Conservation (phyloP, 441 rosid genomes). For the Erodium trifolium region DNA sequence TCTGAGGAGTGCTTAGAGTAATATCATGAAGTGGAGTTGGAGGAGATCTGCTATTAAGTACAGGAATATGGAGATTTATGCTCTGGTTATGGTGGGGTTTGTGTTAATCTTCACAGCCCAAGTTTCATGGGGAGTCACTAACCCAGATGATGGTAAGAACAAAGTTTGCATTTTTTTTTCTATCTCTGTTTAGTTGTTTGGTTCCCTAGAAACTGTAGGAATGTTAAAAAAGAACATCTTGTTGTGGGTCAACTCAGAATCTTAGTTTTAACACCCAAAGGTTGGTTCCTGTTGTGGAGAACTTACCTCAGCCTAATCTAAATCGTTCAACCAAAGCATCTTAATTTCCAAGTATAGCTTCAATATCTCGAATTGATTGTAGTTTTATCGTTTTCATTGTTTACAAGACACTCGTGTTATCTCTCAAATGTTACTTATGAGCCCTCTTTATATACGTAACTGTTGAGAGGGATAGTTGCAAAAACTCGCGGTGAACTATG, state of each 20-base stretch:
- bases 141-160: slow-evolving; percentile 66
- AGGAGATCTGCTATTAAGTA: slow-evolving; percentile 42
- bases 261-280: too few species aligned
- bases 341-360: not conserved
- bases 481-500: too few species aligned
- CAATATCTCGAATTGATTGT: not conserved
- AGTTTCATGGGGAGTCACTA: slow-evolving; percentile 54
- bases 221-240: too few species aligned
- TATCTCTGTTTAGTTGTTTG: slow-evolving; percentile 11
- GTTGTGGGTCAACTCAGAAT: too few species aligned
- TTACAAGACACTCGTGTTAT: not conserved
- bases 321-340: too few species aligned
- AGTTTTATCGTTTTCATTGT: too few species aligned
- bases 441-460: not conserved
- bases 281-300: too few species aligned
- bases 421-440: not conserved
- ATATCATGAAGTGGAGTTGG: slow-evolving; percentile 3
- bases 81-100: slow-evolving; percentile 37
- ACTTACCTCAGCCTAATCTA: too few species aligned
- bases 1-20: slow-evolving; percentile 24
- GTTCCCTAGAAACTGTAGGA: slow-evolving; percentile 16
- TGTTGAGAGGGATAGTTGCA: not conserved
- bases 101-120: slow-evolving; percentile 47
- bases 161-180: slow-evolving; percentile 1
- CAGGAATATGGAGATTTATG: slow-evolving; percentile 38